These are phyloP conservation scores for Spongiforma sp. DNA, from an alignment of 1,284 basidiomycete genomes.

Conservation along the genomic window DNA sequence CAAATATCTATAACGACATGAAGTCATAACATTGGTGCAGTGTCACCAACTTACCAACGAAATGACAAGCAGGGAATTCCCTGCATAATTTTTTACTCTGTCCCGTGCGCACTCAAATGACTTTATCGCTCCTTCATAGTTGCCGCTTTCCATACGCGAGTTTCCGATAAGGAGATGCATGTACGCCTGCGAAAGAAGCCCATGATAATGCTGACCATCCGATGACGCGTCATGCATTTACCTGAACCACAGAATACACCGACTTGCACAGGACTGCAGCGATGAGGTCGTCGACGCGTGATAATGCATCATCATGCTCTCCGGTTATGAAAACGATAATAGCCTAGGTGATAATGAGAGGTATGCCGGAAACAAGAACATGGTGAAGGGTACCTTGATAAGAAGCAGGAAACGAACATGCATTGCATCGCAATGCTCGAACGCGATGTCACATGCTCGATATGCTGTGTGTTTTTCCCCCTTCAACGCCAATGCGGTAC, in stretches of 20 bases:
- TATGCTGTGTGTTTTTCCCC: not conserved
- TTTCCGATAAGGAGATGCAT: not conserved
- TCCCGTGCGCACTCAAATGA: not conserved
- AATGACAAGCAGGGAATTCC: not conserved
- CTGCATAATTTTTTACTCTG: not conserved
- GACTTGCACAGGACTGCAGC: not conserved
- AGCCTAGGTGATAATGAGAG: not conserved
- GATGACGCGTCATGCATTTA: not conserved
- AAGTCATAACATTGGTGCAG: too few relatives aligned
- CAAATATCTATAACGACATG: not conserved
- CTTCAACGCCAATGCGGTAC: not conserved
- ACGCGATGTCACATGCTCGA: not conserved
- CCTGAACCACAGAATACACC: not conserved
- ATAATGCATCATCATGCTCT: not conserved
- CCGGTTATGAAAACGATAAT: not conserved
- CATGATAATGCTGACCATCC: not conserved
- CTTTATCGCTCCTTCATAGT: not conserved
- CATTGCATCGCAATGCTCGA: not conserved
- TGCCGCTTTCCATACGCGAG: not conserved
- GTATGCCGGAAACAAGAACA: not conserved
- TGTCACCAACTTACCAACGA: not conserved
- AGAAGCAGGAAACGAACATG: not conserved
- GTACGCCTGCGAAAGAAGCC: not conserved
- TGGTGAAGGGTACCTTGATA: too few relatives aligned
- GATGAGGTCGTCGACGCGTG: not conserved